Base-by-base conservation (phyloP, 352 stramenopile genomes). In the Elongisporangium undulatum region DNA sequence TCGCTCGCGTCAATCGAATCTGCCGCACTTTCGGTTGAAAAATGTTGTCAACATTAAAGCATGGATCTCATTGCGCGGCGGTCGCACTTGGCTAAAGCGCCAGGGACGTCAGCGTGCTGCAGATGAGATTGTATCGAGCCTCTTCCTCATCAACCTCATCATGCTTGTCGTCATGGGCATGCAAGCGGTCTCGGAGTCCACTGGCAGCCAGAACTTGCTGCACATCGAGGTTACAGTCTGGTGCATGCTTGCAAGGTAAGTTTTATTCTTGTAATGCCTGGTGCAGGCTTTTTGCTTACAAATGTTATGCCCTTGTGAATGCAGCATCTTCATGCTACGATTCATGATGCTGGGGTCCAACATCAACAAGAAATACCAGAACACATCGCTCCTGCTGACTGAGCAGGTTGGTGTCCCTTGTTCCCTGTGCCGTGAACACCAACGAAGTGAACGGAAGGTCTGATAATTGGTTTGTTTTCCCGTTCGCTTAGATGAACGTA, bases 321-420 rank as follows among this genome's bases (percentile, higher is more conserved):
- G 17, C 61, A 91, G 85, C 60, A 82, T 95, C 22, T 97, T 95
- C 64, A 86, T 97, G 70, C 72, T 97, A 62, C 84, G 89, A 58
- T 97, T 95, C 63, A 93, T 95, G 80, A 95, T 94, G 76, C 76
- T 97, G 48, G 89, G 89, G 55, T 94, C 85, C 39, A 84, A 90
- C 64, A 96, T 95, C 64, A 97, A 97, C 69, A 87, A 89, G 61
- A 96, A 94, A 69, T 97, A 96, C 66, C 80, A 95, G 54, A 95
- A 97, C 77, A 95, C 87, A n/a, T 92, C 85, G 63, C 71, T 97
- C 41, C 74, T 97, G 56, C 66, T 97, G 58, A 97, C 89, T 12
- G 89, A 96, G 71, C 87, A 96, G 81, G 84, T 93, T 65, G 20
- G 65, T 62, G 58, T 38, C 23, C 49, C 41, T 23, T 45, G 58